Conservation (phyloP, 805 yeast species). For the Jamesozyma hellenica region DNA sequence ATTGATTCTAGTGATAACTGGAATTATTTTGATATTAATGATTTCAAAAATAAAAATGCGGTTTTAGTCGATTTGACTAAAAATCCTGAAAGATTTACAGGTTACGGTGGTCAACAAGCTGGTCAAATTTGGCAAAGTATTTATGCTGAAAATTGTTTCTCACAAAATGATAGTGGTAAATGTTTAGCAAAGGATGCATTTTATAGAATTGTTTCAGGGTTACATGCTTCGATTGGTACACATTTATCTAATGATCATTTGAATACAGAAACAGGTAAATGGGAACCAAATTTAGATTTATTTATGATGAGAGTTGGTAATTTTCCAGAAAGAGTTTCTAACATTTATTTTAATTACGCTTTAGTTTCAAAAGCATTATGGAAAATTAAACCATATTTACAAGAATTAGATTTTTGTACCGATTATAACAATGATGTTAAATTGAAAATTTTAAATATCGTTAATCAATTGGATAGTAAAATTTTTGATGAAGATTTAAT, state of each 20-base stretch:
- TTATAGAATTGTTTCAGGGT: conserved; percentile 77
- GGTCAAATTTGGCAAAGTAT: conserved; percentile 88
- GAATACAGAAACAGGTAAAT: conserved; percentile 59
- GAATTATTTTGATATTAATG: conserved; percentile 64
- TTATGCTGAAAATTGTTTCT: conserved; percentile 85
- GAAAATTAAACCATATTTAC: conserved; percentile 48
- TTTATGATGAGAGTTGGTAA: conserved; percentile 87
- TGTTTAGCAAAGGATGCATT: conserved; percentile 85
- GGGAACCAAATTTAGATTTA: conserved; percentile 73
- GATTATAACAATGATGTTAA: conserved; percentile 39
- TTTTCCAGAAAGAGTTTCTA: conserved; percentile 79
- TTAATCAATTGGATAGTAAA: conserved; percentile 27
- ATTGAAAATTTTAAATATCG: conserved; percentile 33
- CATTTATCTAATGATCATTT: conserved; percentile 81
- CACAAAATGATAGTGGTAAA: conserved; percentile 35
- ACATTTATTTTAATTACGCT: conserved; percentile 87
- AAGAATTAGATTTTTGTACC: conserved; percentile 41
- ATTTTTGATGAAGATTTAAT: conserved; percentile 44
- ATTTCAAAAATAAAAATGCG: conserved; percentile 48
- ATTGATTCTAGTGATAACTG: conserved; percentile 31
- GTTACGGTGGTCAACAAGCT: conserved; percentile 89
- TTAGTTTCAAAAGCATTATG: conserved; percentile 71
- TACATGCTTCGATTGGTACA: conserved; percentile 92
- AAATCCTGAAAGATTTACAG: conserved; percentile 94
- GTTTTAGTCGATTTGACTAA: conserved; percentile 78